Conservation (phyloP, 331 rosid genomes). For the Malus hybrid region DNA sequence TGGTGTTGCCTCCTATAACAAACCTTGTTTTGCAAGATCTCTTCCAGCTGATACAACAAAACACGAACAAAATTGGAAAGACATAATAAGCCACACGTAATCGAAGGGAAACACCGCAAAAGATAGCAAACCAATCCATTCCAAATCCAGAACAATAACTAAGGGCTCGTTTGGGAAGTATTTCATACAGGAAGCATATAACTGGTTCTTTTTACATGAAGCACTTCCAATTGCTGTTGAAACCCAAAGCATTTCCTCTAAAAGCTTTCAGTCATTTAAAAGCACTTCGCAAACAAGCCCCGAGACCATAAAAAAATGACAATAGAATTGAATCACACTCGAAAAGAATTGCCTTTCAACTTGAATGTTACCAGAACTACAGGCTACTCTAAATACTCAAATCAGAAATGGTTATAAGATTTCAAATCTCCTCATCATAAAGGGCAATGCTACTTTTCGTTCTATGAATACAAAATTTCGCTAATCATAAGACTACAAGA, state of each 20-base stretch:
- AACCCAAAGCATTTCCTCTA: too few relatives aligned
- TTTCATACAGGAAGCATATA: neutral
- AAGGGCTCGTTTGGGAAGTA: too few relatives aligned
- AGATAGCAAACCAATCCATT: too few relatives aligned
- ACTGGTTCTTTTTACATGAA: too few relatives aligned
- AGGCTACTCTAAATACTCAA: neutral
- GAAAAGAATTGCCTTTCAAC: neutral
- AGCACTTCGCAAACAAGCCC: too few relatives aligned
- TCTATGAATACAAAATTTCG: neutral
- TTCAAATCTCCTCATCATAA: neutral
- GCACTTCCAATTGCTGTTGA: too few relatives aligned
- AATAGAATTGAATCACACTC: neutral
- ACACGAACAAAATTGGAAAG: neutral
- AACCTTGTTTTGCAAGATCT: conserved; percentile 24
- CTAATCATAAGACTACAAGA: too few relatives aligned
- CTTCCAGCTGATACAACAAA: conserved; percentile 25
- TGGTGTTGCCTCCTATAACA: conserved; percentile 14
- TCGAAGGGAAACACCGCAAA: too few relatives aligned
- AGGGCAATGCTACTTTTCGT: neutral
- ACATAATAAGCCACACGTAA: too few relatives aligned
- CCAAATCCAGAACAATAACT: neutral
- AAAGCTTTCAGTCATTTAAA: too few relatives aligned
- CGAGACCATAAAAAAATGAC: neutral
- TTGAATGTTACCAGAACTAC: neutral
- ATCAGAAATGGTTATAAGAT: neutral